Base-by-base conservation (phyloP, 176 grass and related monocot species). In the Oryza brachyantha region DNA sequence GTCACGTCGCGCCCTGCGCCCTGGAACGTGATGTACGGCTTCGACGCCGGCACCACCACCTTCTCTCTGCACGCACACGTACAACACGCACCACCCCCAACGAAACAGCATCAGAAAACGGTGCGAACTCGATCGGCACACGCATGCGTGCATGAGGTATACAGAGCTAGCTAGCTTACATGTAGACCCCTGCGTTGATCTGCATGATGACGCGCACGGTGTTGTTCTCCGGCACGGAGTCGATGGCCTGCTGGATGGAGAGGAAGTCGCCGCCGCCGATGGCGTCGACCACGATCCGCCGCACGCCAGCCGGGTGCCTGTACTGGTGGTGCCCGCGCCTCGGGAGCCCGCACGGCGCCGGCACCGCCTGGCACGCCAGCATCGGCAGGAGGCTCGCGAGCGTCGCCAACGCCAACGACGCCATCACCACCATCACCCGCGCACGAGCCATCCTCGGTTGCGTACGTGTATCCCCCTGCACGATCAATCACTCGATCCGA, bases 1-100 rank as follows among this genome's bases (percentile, higher is more conserved):
- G 92, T 98, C 85, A 70, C 66, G 54, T 94, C 85, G 61, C 85
- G 86, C 29, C 96, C 90, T 13, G 85, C 87, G 10, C 96, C 96
- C 73, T 94, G 77, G 87, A 98, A 89, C 61, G 90, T 94, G 37
- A 98, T 77, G 80, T 94, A 98, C 50, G 96, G 96, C 84, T 98
- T 98, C 76, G 88, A 81, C 46, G 77, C 90, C 19, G 96, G 87
- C 70, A 94, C 92, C 35, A 89, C 24, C 83, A 98, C 96, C 83
- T 98, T 98, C 87, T 98, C 96, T 73, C 96, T 98, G 76, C 35
- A 73, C n/a, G 3, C 21, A 32, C 42, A 42, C 25, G 9, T 27
- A 39, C 29, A 39, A 28, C 9, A 36, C 6, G 35, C 35, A 36
- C 35, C n/a, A n/a, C n/a, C n/a, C 2, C 48, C 19, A 54, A n/a